These are phyloP conservation scores for Calonectria crousiana DNA, from an alignment of 2,329 filamentous ascomycete genomes.

Conservation along the genomic window DNA sequence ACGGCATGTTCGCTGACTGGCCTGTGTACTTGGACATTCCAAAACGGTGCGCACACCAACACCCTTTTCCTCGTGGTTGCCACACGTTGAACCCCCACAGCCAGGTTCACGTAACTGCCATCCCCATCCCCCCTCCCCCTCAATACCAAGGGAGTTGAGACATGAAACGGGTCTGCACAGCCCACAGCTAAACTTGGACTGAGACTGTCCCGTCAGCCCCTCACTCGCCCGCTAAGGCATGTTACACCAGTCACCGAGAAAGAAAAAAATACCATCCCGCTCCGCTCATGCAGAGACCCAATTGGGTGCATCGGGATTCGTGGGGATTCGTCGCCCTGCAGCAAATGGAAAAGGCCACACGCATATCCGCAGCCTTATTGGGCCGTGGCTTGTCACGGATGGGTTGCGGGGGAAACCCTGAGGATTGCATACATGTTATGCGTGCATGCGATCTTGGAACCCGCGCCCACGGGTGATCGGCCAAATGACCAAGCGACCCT, in stretches of 20 bases:
- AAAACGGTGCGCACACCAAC: background rate
- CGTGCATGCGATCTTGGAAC: constrained; percentile 24
- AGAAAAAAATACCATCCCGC: background rate
- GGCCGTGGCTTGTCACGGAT: constrained; percentile 14
- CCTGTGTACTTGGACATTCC: background rate
- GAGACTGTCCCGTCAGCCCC: background rate
- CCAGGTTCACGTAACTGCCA: background rate
- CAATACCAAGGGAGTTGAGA: constrained; percentile 9
- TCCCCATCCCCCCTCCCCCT: background rate
- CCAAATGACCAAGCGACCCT: constrained; percentile 8
- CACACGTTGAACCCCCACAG: constrained; percentile 14
- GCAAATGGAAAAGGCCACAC: constrained; percentile 32
- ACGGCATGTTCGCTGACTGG: constrained; percentile 8
- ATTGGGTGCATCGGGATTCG: constrained; percentile 37
- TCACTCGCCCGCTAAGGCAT: background rate
- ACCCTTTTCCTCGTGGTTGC: constrained; percentile 20
- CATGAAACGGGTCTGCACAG: constrained; percentile 25
- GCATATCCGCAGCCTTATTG: constrained; percentile 14
- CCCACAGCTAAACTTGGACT: constrained; percentile 20
- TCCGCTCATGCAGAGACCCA: constrained; percentile 30
- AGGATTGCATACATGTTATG: constrained; percentile 16
- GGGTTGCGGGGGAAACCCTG: constrained; percentile 19
- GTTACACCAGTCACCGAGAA: constrained; percentile 7
- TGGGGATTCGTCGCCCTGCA: constrained; percentile 35
- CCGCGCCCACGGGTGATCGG: constrained; percentile 15